Base-by-base conservation (phyloP, 2,329 filamentous ascomycete species). In the Stachybotrys echinatus region DNA sequence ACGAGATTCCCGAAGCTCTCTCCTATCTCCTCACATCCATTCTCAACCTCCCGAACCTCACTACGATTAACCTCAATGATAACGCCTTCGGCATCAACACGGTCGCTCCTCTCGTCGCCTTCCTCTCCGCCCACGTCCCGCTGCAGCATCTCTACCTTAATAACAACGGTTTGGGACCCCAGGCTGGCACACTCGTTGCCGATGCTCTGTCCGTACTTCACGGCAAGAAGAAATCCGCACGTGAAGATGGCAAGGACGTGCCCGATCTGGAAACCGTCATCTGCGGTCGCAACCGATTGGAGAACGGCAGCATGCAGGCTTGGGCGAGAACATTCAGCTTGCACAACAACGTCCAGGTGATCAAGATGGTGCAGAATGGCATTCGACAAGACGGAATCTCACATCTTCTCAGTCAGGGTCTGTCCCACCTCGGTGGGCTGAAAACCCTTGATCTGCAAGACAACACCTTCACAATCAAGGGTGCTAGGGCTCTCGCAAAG, bases 291-390 rank as follows among this genome's bases (percentile, higher is more conserved):
- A 99, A 99, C 74, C 81, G 94, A 58, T 79, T 99, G 46, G 94
- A 99, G 74, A 96, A 92, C 62, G 94, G 92, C 58, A 94, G 87
- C 65, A 99, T 99, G 94, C 83, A 82, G 14, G 92, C 92, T 0
- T 99, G 94, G 94, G 91, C 92, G 40, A 88, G 87, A 67, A 80
- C 90, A 1, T 96, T 89, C 68, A 83, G 84, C 61, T 85, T 92
- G 51, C 90, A 97, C 66, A 84, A 80, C 57, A 86, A 87, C 50
- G 81, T 99, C 55, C 88, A 86, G 71, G 84, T 84, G 52, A 83
- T 99, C 59, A 95, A 92, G 77, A 97, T 99, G 94, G 90, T 95
- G 22, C 94, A 97, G 71, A 97, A 99, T 67, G 94, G 94, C 48
- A 99, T 99, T 59, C 83, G 94, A 42, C 89, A 92, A 65, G 91